These are phyloP conservation scores for Elsinoe necatrix DNA, from an alignment of 2,329 filamentous ascomycete genomes.

Conservation along the genomic window DNA sequence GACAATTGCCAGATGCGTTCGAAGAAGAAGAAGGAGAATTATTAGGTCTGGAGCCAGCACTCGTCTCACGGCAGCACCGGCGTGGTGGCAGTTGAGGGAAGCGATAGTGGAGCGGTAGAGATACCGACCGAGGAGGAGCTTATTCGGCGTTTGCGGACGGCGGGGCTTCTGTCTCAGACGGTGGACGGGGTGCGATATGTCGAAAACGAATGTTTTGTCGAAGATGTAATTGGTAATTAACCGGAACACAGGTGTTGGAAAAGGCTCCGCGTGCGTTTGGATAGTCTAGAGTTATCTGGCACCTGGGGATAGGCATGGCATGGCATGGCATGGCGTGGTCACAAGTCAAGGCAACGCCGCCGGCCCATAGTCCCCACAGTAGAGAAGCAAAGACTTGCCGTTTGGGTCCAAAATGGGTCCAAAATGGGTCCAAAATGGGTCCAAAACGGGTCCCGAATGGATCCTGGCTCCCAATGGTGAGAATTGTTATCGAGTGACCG, in stretches of 20 bases:
- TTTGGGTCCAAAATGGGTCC: neutral
- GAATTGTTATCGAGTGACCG: no score
- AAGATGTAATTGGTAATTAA: neutral
- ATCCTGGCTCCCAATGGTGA: no score
- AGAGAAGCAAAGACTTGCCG: neutral
- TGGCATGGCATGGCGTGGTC: neutral
- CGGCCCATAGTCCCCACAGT: neutral
- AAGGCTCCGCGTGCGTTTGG: constrained; percentile 5
- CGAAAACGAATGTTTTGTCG: neutral
- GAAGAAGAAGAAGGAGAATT: neutral
- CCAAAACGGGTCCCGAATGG: no score
- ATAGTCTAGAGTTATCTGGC: neutral
- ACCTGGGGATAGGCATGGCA: neutral
- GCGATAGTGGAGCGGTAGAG: constrained; percentile 12
- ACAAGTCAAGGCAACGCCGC: neutral
- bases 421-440: neutral
- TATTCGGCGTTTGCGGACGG: constrained; percentile 6
- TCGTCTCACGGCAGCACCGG: constrained; percentile 10
- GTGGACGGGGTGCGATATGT: no score
- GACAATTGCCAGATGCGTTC: neutral
- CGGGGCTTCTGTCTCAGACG: neutral
- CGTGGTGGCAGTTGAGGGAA: neutral
- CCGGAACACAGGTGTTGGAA: neutral
- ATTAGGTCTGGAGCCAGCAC: neutral
- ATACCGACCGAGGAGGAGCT: neutral